These are phyloP conservation scores for Macaranga tanarius DNA, from an alignment of 441 rosid genomes.

Conservation along the genomic window DNA sequence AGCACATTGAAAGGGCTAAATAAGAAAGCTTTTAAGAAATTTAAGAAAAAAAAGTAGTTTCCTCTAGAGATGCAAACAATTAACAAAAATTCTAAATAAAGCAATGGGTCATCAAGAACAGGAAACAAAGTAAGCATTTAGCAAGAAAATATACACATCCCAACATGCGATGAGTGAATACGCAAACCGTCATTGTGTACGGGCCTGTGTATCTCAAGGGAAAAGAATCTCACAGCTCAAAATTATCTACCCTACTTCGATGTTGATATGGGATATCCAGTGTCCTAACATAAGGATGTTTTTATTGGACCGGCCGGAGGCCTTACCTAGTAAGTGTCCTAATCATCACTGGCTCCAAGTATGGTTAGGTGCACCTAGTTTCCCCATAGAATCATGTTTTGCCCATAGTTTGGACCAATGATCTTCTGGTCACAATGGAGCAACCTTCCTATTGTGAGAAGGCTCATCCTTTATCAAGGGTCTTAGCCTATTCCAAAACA, in stretches of 20 bases:
- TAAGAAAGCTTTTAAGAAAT: not conserved
- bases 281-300: not conserved
- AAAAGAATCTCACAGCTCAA: not conserved
- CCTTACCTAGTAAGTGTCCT: not conserved
- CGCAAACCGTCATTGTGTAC: not conserved
- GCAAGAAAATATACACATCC: not conserved
- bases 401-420: not conserved
- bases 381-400: not conserved
- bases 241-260: not conserved
- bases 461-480: not conserved
- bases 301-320: not conserved
- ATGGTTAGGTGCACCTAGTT: too few species aligned
- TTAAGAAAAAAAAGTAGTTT: not conserved
- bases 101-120: not conserved
- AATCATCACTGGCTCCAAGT: not conserved
- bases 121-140: not conserved
- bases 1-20: constrained; percentile 3
- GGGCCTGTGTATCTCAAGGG: not conserved
- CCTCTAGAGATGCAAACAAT: not conserved
- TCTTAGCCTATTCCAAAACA: not conserved
- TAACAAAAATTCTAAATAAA: not conserved
- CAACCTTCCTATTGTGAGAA: not conserved
- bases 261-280: not conserved
- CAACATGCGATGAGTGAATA: not conserved
- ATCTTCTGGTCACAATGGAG: not conserved